A percentile compares a stretch with the other conserved stretches of the same genome.
Evolutionary conservation across 1,139 yeast genomes (phyloP).

Genomic region (Hansenula sp.): DNA sequence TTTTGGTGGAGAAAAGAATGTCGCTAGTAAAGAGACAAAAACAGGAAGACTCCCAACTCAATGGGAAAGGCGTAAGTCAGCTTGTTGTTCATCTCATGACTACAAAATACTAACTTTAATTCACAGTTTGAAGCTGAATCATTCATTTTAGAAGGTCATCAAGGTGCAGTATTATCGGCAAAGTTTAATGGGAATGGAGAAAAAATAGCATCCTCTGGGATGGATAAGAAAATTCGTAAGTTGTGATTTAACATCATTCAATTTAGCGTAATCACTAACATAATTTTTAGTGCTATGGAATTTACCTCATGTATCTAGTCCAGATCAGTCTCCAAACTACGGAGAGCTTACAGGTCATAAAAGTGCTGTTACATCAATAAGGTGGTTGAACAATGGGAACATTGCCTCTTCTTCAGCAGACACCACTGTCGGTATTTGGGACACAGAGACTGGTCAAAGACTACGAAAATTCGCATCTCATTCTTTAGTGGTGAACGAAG

Average conservation of each 20-base stretch:
- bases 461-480: constrained; percentile 51
- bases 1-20: constrained; percentile 6
- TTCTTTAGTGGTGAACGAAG: constrained; percentile 50
- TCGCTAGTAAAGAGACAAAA: constrained; percentile 20
- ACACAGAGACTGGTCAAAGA: constrained; percentile 46
- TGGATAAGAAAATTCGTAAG: constrained; percentile 36
- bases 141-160: constrained; percentile 38
- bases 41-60: constrained; percentile 1
- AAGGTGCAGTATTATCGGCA: constrained; percentile 42
- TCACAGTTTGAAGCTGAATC: constrained; percentile 12
- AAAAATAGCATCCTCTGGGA: constrained; percentile 48
- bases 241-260: not conserved
- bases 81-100: not conserved
- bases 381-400: constrained; percentile 38
- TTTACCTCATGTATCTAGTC: constrained; percentile 17
- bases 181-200: constrained; percentile 40
- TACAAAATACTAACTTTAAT: not conserved
- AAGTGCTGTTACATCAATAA: constrained; percentile 45
- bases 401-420: constrained; percentile 50
- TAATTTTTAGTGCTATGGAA: constrained; percentile 15
- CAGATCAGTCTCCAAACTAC: constrained; percentile 25
- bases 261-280: not conserved
- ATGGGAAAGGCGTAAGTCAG: not conserved
- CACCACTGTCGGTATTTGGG: constrained; percentile 35
- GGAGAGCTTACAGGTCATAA: constrained; percentile 43